Conservation (phyloP, 176 grass and related monocot species). For the Phoenix dactylifera region DNA sequence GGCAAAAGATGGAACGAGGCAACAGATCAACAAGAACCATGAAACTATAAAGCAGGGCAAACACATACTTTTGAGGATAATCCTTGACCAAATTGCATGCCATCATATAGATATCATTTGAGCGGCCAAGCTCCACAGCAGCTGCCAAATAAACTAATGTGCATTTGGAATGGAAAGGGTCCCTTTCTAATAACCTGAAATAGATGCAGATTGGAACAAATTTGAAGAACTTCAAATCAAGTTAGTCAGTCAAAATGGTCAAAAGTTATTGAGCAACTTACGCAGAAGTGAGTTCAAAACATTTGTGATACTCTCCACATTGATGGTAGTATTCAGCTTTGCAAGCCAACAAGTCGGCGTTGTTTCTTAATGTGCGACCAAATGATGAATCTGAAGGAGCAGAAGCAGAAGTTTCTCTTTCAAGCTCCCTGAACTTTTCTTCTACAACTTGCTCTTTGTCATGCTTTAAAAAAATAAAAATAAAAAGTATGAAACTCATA, state of each 20-base stretch:
- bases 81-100: conserved; percentile 85
- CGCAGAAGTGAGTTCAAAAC: conserved; percentile 76
- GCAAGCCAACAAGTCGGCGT: conserved; percentile 71
- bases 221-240: conserved; percentile 5
- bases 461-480: conserved; percentile 41
- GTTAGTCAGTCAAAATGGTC: neutral
- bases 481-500: neutral
- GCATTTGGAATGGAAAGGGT: conserved; percentile 94
- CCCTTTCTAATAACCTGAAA: conserved; percentile 87
- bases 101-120: conserved; percentile 95
- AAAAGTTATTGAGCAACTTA: conserved; percentile 42
- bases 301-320: conserved; percentile 87
- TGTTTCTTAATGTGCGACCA: conserved; percentile 64
- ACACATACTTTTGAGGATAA: conserved; percentile 81
- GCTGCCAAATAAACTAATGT: conserved; percentile 80
- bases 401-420: conserved; percentile 52
- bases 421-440: conserved; percentile 91
- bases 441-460: conserved; percentile 80
- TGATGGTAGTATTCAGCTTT: conserved; percentile 96
- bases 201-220: conserved; percentile 6
- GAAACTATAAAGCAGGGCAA: neutral
- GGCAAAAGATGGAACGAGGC: too few relatives aligned
- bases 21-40: too few relatives aligned
- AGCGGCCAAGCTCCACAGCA: conserved; percentile 87
- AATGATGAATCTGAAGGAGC: conserved; percentile 46